A percentile compares a stretch with the other conserved stretches of the same genome.
These are phyloP conservation scores for Oemleria cerasiformis DNA, from an alignment of 306 rosid species.

Conservation along the genomic window DNA sequence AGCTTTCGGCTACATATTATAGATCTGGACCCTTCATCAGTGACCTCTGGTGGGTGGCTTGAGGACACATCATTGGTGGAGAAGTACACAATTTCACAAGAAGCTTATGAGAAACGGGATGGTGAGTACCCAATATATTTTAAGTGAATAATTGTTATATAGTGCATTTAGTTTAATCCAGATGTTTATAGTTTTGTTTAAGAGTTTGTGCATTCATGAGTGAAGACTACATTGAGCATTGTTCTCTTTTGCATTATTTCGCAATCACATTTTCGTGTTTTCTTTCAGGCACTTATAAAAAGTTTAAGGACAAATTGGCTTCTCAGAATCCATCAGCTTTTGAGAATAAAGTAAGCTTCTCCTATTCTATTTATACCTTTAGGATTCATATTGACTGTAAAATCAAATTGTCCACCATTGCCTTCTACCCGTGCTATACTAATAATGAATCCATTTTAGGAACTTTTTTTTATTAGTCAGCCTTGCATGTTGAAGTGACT, in stretches of 20 bases:
- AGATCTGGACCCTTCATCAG: slow-evolving; percentile 84
- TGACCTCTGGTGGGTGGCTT: slow-evolving; percentile 93
- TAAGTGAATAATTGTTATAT: background rate
- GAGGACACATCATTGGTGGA: slow-evolving; percentile 93
- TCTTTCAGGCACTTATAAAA: slow-evolving; percentile 68
- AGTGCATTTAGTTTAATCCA: background rate
- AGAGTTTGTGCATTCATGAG: background rate
- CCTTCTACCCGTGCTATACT: background rate
- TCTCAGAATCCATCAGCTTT: slow-evolving; percentile 51
- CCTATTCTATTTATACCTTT: background rate
- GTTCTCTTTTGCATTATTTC: too few relatives aligned
- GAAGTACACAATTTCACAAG: too few relatives aligned
- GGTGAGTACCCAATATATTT: slow-evolving; percentile 34
- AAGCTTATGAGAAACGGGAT: slow-evolving; percentile 69
- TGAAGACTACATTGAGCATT: too few relatives aligned
- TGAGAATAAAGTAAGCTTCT: slow-evolving; percentile 56
- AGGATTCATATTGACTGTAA: background rate
- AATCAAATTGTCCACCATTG: slow-evolving; percentile 8
- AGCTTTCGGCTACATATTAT: slow-evolving; percentile 76
- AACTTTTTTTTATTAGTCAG: background rate
- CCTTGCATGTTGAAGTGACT: slow-evolving; percentile 8
- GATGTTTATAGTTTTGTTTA: background rate
- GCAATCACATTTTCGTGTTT: slow-evolving; percentile 12
- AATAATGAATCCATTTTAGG: background rate
- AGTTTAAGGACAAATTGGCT: slow-evolving; percentile 67